phyloP scores from a whole-genome alignment of 2,329 filamentous ascomycete genomes.

The Neurospora sp. region DNA sequence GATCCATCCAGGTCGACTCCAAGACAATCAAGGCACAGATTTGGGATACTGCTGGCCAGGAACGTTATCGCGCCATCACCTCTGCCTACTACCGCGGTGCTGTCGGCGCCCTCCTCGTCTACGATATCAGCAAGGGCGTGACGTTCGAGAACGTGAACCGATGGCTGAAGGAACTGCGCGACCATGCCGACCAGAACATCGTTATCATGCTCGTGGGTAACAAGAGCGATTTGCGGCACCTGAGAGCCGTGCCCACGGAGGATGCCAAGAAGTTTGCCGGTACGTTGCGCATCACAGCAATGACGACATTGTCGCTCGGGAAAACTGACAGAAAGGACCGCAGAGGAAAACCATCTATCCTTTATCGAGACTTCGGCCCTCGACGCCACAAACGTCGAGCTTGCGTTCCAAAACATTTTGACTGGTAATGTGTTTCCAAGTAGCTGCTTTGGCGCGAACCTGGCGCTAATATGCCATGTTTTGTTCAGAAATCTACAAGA shows the following conservation, averaged over 20 bases:
- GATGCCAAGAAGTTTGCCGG: constrained; percentile 98
- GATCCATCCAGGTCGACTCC: constrained; percentile 96
- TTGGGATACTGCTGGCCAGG: constrained; percentile 98
- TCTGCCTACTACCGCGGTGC: constrained; percentile 98
- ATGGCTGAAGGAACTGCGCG: constrained; percentile 97
- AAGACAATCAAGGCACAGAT: constrained; percentile 99
- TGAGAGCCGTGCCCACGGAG: constrained; percentile 93
- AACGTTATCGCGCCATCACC: constrained; percentile 97
- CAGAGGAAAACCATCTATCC: constrained; percentile 94
- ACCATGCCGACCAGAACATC: constrained; percentile 97
- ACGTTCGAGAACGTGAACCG: constrained; percentile 98
- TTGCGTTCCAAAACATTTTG: constrained; percentile 98
- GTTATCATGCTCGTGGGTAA: constrained; percentile 99
- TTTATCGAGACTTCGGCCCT: constrained; percentile 99
- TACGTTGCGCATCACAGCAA: constrained; percentile 31
- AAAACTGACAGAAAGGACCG: constrained; percentile 18
- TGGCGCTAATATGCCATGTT: background rate
- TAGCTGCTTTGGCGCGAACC: background rate
- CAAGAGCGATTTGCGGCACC: constrained; percentile 99
- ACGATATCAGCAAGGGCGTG: constrained; percentile 99
- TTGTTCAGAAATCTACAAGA: constrained; percentile 87
- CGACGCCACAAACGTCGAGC: constrained; percentile 97
- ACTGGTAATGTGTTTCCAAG: constrained; percentile 57
- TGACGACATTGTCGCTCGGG: background rate
- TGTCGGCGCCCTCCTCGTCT: constrained; percentile 93